These are phyloP conservation scores for Backusella sp. DNA, from an alignment of 192 early-diverging fungal species.

Conservation along the genomic window DNA sequence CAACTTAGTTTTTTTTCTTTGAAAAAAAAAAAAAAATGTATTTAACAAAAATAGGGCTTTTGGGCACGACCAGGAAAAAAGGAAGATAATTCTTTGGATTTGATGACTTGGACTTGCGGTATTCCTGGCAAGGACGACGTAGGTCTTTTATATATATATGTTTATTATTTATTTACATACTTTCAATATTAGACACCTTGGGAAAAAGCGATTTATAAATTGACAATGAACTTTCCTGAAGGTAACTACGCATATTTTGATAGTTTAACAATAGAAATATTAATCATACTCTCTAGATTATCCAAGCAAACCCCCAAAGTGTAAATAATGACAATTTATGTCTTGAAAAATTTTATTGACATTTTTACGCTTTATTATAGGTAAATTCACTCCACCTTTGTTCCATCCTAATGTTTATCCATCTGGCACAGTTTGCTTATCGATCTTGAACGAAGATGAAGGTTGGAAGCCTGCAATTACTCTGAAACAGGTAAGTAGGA, in stretches of 20 bases:
- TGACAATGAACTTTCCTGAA: conserved; percentile 80
- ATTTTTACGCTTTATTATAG: conserved; percentile 26
- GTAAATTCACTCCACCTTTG: conserved; percentile 74
- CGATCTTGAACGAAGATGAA: conserved; percentile 94
- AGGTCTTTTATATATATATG: conserved; percentile 15
- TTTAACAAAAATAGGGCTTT: conserved; percentile 66
- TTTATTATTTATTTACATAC: not conserved
- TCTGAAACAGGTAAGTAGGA: conserved; percentile 76
- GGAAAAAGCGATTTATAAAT: conserved; percentile 88
- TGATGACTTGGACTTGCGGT: conserved; percentile 79
- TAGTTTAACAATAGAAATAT: not conserved
- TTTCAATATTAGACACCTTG: conserved; percentile 63
- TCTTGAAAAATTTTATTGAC: conserved; percentile 15
- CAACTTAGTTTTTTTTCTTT: conserved; percentile 17
- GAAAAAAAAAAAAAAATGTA: no score
- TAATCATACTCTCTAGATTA: conserved; percentile 52
- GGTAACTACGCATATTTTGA: conserved; percentile 32
- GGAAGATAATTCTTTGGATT: conserved; percentile 72
- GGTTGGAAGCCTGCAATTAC: conserved; percentile 95
- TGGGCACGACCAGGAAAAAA: conserved; percentile 89
- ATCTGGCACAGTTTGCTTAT: conserved; percentile 95
- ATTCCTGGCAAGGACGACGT: conserved; percentile 53
- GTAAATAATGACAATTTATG: conserved; percentile 40
- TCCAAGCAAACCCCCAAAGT: conserved; percentile 85
- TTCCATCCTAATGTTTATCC: conserved; percentile 98